Evolutionary conservation across 352 stramenopile species (phyloP).

Genomic region (Phytophthora lateralis): DNA sequence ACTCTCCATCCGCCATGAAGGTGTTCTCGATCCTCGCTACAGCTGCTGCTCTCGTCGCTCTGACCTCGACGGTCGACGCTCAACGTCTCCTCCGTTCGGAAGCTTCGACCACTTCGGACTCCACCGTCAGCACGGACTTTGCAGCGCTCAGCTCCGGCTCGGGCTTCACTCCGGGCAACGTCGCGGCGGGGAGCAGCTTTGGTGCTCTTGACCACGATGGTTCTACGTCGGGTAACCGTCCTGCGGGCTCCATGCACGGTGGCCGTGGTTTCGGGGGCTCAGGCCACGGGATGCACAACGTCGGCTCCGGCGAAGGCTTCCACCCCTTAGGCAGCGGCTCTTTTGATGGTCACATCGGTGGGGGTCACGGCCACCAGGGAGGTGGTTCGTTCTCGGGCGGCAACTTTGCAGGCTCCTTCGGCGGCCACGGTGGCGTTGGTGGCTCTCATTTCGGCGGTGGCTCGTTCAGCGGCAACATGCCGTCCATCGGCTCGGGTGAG

Average conservation of each 20-base stretch:
- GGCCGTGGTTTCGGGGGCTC: slow-evolving; percentile 15
- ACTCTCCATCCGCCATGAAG: slow-evolving; percentile 15
- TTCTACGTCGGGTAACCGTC: slow-evolving; percentile 8
- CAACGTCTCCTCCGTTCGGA: slow-evolving; percentile 32
- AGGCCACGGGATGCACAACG: slow-evolving; percentile 24
- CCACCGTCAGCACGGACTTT: slow-evolving; percentile 24
- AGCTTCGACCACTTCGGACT: slow-evolving; percentile 16
- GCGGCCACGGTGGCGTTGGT: slow-evolving; percentile 5
- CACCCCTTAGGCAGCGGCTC: slow-evolving; percentile 8
- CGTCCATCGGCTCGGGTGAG: slow-evolving; percentile 24
- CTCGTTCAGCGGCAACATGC: slow-evolving; percentile 10
- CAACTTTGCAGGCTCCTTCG: slow-evolving; percentile 14
- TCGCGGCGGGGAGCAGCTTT: slow-evolving; percentile 17
- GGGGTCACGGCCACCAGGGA: slow-evolving; percentile 2
- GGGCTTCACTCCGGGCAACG: slow-evolving; percentile 22
- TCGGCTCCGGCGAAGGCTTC: slow-evolving; percentile 23
- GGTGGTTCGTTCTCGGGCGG: slow-evolving; percentile 11
- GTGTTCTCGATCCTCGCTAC: slow-evolving; percentile 17
- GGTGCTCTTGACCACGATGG: slow-evolving; percentile 15
- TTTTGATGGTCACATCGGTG: slow-evolving; percentile 9
- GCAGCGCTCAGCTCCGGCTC: slow-evolving; percentile 17
- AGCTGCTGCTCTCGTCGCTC: slow-evolving; percentile 6
- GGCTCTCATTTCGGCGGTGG: slow-evolving; percentile 16
- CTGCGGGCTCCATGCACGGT: slow-evolving; percentile 14
- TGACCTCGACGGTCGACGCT: slow-evolving; percentile 18